Base-by-base conservation (phyloP, 2,329 filamentous ascomycete species). In the Ceratocystis cubensis region DNA sequence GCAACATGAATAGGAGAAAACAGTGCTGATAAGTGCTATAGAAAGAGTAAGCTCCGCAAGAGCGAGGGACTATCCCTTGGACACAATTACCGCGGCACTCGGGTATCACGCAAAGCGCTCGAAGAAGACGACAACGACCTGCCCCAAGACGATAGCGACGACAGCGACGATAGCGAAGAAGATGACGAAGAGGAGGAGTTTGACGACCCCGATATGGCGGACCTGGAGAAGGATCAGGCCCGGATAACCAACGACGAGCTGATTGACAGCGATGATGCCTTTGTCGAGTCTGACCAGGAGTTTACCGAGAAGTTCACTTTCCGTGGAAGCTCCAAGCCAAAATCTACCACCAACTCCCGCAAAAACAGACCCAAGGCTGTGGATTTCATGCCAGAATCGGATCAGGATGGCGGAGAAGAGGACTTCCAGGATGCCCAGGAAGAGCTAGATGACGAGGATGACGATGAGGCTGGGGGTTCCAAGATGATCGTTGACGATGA, bases 201-300 rank as follows among this genome's bases (percentile, higher is more conserved):
- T 66, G 82, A 81, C 70, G 81, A 87, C 70, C 83, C 82, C 0
- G 82, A 85, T 15, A 75, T 75, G 1, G 79, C 79, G 0, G 78
- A 86, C 68, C 74, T 86, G 8, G 79, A 80, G 61, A 76, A 77
- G 50, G 82, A 85, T 64, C 76, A 80, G 3, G 75, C 74, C 1
- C 64, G 65, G 3, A 72, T 74, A 61, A 78, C 78, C n/a, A 77
- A 78, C 66, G 81, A 83, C 56, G 84, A 85, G 33, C 84, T 87
- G 70, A 86, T 87, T 67, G 80, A 82, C 62, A 86, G 84, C 71
- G 84, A 87, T 66, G 76, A 82, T 45, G 93, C 91, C 0, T 86
- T 97, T 73, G 89, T 86, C 2, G 86, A 88, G 65, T 94, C 89
- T 70, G 93, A 97, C 71, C 87, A 90, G 70, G 91, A 95, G 74